Conservation (phyloP, 2,329 filamentous ascomycete genomes). For the Rhynchosporium agropyri region DNA sequence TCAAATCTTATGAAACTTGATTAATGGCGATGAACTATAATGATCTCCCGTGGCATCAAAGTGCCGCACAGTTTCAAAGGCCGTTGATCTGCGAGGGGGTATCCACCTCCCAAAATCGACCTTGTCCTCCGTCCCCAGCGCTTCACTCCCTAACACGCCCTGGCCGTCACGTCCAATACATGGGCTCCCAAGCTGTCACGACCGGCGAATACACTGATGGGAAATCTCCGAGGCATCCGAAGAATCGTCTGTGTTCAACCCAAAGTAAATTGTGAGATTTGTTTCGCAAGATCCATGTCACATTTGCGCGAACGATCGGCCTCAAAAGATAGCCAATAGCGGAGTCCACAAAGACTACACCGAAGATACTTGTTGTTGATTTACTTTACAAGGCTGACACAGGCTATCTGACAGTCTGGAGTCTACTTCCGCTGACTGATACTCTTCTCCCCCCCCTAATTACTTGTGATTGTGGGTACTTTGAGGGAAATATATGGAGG, state of each 20-base stretch:
- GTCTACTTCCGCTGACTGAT: background rate
- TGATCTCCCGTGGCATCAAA: constrained; percentile 13
- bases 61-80: constrained; percentile 10
- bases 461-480: no score
- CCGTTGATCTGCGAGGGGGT: background rate
- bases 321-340: background rate
- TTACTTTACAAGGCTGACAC: constrained; percentile 11
- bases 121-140: constrained; percentile 19
- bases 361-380: constrained; percentile 19
- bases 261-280: background rate
- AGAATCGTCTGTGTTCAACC: constrained; percentile 4
- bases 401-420: background rate
- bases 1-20: constrained; percentile 12
- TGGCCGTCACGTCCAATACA: constrained; percentile 8
- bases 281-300: constrained; percentile 7
- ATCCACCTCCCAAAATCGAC: constrained; percentile 21
- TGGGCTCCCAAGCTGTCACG: constrained; percentile 3
- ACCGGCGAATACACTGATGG: constrained; percentile 15
- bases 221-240: constrained; percentile 24
- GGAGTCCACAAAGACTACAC: constrained; percentile 21
- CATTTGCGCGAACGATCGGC: constrained; percentile 6
- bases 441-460: no score
- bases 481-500: no score
- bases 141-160: constrained; percentile 11
- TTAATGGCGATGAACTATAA: constrained; percentile 8